Conservation (phyloP, 495 filamentous ascomycete genomes). For the Penicillium egyptiacum region DNA sequence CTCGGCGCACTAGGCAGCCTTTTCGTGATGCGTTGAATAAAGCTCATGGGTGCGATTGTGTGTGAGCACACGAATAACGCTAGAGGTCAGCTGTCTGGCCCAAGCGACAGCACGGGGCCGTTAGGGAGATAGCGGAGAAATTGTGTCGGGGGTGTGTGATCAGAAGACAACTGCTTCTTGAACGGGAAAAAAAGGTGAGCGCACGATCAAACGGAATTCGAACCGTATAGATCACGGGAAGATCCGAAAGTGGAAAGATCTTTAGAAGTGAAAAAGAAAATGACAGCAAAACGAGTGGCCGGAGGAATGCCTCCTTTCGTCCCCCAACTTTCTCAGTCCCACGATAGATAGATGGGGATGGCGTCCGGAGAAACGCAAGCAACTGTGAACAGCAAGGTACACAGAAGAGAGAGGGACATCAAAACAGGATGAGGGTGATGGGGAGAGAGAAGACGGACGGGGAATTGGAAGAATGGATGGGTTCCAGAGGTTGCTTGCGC, state of each 20-base stretch:
- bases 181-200: constrained; percentile 6
- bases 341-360: constrained; percentile 26
- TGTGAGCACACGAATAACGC: constrained; percentile 25
- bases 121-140: constrained; percentile 17
- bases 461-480: constrained; percentile 40
- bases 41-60: constrained; percentile 53
- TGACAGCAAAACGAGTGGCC: constrained; percentile 47
- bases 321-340: constrained; percentile 39
- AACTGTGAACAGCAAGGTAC: constrained; percentile 35
- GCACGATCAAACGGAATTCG: constrained; percentile 1
- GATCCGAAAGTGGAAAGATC: constrained; percentile 17
- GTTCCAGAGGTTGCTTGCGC: constrained; percentile 24
- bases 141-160: constrained; percentile 14
- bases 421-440: constrained; percentile 13
- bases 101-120: constrained; percentile 24
- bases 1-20: constrained; percentile 61
- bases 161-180: constrained; percentile 17
- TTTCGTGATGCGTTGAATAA: constrained; percentile 63
- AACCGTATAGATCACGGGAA: constrained; percentile 6
- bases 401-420: constrained; percentile 22
- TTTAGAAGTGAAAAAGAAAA: constrained; percentile 24
- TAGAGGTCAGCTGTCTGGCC: constrained; percentile 24
- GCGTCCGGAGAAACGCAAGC: constrained; percentile 34
- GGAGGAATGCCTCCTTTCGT: constrained; percentile 53
- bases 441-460: constrained; percentile 17